phyloP scores from a whole-genome alignment of 306 rosid species.

The Potentilla sterilis region DNA sequence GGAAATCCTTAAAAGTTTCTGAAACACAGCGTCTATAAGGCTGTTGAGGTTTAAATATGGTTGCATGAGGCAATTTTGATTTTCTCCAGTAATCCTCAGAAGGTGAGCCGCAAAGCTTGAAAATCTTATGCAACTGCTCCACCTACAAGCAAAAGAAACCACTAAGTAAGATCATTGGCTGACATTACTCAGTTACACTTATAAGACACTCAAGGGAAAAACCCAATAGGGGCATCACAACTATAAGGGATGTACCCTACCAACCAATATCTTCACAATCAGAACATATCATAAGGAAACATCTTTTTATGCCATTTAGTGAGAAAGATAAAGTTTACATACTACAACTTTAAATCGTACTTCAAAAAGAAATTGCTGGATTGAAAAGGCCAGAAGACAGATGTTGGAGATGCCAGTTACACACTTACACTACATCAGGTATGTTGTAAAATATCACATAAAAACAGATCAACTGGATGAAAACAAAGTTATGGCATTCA shows the following conservation, averaged over 20 bases:
- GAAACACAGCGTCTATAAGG: slow-evolving; percentile 80
- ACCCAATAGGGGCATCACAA: neutral
- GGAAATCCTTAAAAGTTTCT: slow-evolving; percentile 87
- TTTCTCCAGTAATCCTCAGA: slow-evolving; percentile 94
- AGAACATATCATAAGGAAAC: neutral
- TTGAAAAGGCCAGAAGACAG: neutral
- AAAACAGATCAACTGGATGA: neutral
- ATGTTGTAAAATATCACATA: neutral
- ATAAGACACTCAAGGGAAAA: neutral
- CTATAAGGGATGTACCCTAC: neutral
- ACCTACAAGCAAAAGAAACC: slow-evolving; percentile 52
- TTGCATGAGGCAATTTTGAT: slow-evolving; percentile 93
- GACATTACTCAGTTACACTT: slow-evolving; percentile 2
- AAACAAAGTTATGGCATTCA: neutral
- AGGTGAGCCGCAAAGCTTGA: slow-evolving; percentile 93
- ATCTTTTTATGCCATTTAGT: neutral
- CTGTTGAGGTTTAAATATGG: slow-evolving; percentile 91
- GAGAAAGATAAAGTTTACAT: neutral
- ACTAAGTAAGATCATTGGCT: slow-evolving; percentile 16
- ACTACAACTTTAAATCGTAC: neutral
- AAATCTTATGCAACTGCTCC: slow-evolving; percentile 89
- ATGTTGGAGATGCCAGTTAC: neutral
- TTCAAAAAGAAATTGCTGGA: neutral
- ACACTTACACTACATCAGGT: neutral
- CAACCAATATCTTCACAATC: slow-evolving; percentile 3